A percentile compares a stretch with the other conserved stretches of the same genome.
Conservation (phyloP, 2,329 filamentous ascomycete genomes). For the Arthrinium puccinioides region DNA sequence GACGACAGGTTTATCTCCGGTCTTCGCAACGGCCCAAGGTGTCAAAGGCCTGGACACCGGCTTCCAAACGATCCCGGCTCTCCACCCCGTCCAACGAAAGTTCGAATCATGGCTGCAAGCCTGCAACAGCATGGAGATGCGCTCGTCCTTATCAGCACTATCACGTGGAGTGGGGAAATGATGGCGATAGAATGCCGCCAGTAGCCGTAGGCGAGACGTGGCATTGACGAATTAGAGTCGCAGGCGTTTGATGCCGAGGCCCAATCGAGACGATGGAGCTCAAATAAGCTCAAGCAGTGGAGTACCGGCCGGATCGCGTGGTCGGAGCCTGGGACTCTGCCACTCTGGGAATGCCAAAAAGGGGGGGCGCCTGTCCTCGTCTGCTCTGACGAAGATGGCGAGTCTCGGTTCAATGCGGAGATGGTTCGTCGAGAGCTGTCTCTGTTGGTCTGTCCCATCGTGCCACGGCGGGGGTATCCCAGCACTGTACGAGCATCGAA, state of each 20-base stretch:
- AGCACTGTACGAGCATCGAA: too few species aligned
- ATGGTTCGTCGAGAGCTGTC: too few species aligned
- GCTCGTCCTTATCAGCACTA: slow-evolving; percentile 17
- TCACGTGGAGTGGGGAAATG: slow-evolving; percentile 22
- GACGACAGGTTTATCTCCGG: slow-evolving; percentile 3
- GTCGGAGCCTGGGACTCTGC: too few species aligned
- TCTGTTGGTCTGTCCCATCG: too few species aligned
- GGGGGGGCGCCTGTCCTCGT: too few species aligned
- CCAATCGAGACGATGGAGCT: too few species aligned
- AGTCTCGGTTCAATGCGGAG: too few species aligned
- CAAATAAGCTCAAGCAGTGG: too few species aligned
- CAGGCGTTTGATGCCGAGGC: slow-evolving; percentile 9
- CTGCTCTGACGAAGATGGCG: too few species aligned
- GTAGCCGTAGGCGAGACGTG: slow-evolving; percentile 17
- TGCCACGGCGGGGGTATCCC: too few species aligned
- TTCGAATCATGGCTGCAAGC: slow-evolving; percentile 18
- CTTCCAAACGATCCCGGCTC: background rate
- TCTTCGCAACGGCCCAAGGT: slow-evolving; percentile 6
- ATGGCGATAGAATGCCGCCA: slow-evolving; percentile 17
- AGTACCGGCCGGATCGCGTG: too few species aligned
- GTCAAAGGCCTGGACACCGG: background rate
- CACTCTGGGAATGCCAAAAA: too few species aligned
- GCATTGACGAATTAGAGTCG: slow-evolving; percentile 21
- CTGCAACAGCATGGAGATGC: slow-evolving; percentile 16
- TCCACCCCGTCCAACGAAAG: slow-evolving; percentile 9